Conservation (phyloP, 352 stramenopile genomes). For the Phytophthora pisi region DNA sequence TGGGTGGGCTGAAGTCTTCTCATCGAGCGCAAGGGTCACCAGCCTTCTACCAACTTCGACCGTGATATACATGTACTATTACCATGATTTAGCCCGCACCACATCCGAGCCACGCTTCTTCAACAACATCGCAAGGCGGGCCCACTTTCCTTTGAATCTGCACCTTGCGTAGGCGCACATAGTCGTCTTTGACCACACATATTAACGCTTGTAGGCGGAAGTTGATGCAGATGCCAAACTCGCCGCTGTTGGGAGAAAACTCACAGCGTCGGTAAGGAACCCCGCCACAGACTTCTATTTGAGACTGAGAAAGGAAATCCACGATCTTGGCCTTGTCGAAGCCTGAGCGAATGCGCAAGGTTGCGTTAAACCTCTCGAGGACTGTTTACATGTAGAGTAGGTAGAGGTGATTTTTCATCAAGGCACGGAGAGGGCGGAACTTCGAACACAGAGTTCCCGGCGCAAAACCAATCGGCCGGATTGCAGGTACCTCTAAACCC, state of each 20-base stretch:
- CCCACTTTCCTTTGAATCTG: constrained; percentile 29
- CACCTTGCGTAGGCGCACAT: constrained; percentile 16
- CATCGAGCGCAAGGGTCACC: too few species aligned
- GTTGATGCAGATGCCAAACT: constrained; percentile 39
- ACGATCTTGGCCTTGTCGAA: not conserved
- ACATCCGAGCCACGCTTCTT: constrained; percentile 29
- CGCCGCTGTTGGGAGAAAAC: constrained; percentile 1
- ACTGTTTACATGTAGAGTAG: not conserved
- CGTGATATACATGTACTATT: too few species aligned
- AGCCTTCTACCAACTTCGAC: too few species aligned
- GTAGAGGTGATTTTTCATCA: not conserved
- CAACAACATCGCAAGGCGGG: constrained; percentile 8
- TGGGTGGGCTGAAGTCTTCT: too few species aligned
- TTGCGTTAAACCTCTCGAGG: constrained; percentile 3
- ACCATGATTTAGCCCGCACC: not conserved
- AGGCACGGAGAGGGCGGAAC: constrained; percentile 6
- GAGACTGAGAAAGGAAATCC: not conserved
- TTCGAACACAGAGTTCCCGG: not conserved
- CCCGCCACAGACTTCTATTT: constrained; percentile 8
- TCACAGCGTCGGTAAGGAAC: constrained; percentile 12
- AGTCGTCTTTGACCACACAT: constrained; percentile 18
- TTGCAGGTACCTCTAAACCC: constrained; percentile 32
- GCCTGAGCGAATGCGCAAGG: constrained; percentile 2
- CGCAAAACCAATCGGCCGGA: constrained; percentile 21
- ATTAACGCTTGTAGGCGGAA: constrained; percentile 22